Evolutionary conservation across 2,329 filamentous ascomycete genomes (phyloP), one percentile per base, ranked within the genome.

Genomic region (Fusarium solani-melongenae): DNA sequence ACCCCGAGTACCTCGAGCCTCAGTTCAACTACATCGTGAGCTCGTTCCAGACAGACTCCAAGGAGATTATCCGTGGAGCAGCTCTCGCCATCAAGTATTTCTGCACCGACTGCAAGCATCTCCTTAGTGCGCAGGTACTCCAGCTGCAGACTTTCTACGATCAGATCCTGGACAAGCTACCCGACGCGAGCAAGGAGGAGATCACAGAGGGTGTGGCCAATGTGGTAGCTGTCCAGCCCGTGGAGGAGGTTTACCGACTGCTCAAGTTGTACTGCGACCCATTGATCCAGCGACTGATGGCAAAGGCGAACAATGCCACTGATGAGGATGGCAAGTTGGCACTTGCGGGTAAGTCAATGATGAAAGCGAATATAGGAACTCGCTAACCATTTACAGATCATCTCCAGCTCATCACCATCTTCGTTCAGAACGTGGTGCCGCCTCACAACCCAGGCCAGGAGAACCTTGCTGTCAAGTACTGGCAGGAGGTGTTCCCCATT

Each of bases 51-150:
- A 94, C 96, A 66, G 90, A 92, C 46, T 98, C 95, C 0, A 93
- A 92, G 78, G 97, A 99, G 80, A 95, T 99, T 64, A 90, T 98
- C 41, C 91, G 95, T 72, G 96, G 96, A 22, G 94, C 96, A 20
- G 96, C 96, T 7, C 90, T 98, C 82, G 93, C 96, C 3, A 95
- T 99, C 86, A 97, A 97, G 79, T 99, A 96, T 86, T 95, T 99
- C 83, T 98, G 97, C 80, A 95, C 93, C 15, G 96, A 99, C 83
- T 99, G 96, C 86, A 94, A 93, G 75, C 91, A 94, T 79, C 88
- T 98, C 38, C 88, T 99, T 27, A 93, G 94, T 74, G 91, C 89
- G 6, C 95, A 97, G 81, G 94, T 97, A 38, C 83, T 92, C 10
- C 94, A 98, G 78, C 88, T 99, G 17, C 96, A 99, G 82, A 89